phyloP scores from a whole-genome alignment of 371 early-diverging fungal genomes.

The Mucor mucedo region DNA sequence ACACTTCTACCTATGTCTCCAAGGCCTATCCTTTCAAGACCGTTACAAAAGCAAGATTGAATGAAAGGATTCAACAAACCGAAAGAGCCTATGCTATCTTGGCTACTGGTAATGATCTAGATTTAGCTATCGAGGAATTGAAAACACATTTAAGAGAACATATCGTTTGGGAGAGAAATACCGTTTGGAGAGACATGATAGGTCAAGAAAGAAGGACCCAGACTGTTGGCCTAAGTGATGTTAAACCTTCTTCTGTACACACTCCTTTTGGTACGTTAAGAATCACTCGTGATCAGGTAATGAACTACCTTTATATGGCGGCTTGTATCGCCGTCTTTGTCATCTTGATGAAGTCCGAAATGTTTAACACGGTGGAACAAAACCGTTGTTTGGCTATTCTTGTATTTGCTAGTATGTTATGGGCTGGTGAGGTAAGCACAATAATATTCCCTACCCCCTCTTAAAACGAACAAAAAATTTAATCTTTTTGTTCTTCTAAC shows the following conservation, averaged over 20 bases:
- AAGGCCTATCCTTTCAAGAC: conserved; percentile 70
- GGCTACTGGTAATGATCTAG: conserved; percentile 56
- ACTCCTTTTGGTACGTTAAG: conserved; percentile 55
- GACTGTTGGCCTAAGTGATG: conserved; percentile 64
- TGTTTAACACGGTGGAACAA: conserved; percentile 70
- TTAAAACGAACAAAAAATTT: neutral
- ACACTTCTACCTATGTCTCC: conserved; percentile 51
- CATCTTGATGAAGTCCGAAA: conserved; percentile 48
- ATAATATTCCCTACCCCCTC: too few relatives aligned
- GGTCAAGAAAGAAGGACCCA: conserved; percentile 84
- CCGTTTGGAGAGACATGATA: conserved; percentile 97
- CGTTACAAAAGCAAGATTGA: conserved; percentile 59
- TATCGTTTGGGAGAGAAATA: conserved; percentile 95
- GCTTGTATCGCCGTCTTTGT: conserved; percentile 63
- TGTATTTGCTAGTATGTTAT: conserved; percentile 86
- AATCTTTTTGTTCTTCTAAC: neutral
- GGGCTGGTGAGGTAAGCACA: conserved; percentile 86
- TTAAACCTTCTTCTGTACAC: conserved; percentile 39
- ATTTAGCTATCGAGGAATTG: conserved; percentile 75
- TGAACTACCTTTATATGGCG: conserved; percentile 42
- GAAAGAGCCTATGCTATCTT: conserved; percentile 62
- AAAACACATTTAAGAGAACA: conserved; percentile 85
- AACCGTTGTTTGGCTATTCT: conserved; percentile 89
- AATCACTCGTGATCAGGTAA: conserved; percentile 44
- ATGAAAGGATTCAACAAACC: conserved; percentile 66